These are phyloP conservation scores for Aspergillus egyptiacus DNA, from an alignment of 495 filamentous ascomycete genomes.

Conservation along the genomic window DNA sequence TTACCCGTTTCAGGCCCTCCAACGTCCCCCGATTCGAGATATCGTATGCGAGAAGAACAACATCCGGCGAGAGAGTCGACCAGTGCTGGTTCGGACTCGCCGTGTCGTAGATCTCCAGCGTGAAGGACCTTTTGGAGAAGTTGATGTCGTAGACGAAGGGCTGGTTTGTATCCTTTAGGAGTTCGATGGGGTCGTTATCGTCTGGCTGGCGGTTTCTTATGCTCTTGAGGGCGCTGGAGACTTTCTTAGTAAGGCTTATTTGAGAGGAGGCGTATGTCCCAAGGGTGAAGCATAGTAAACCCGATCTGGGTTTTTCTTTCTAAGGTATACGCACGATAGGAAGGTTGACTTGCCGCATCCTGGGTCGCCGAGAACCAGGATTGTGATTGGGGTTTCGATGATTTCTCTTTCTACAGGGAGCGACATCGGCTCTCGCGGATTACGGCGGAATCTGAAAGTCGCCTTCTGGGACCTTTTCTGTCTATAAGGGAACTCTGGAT, in stretches of 20 bases:
- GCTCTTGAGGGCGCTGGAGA: slow-evolving; percentile 25
- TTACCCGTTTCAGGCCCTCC: slow-evolving; percentile 54
- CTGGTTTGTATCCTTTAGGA: slow-evolving; percentile 70
- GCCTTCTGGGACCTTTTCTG: too few species aligned
- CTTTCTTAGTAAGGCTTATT: not conserved
- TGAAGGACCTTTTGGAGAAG: slow-evolving; percentile 59
- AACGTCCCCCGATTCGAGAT: slow-evolving; percentile 63
- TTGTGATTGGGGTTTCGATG: slow-evolving; percentile 45
- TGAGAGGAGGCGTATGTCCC: too few species aligned
- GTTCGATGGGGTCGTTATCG: slow-evolving; percentile 16
- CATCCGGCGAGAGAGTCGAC: slow-evolving; percentile 62
- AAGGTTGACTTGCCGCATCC: slow-evolving; percentile 84
- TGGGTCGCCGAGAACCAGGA: slow-evolving; percentile 75
- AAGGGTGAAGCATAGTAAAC: not conserved
- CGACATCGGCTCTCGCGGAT: slow-evolving; percentile 4
- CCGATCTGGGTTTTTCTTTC: not conserved
- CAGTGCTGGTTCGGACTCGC: slow-evolving; percentile 64
- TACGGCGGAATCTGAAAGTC: too few species aligned
- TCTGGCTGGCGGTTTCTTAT: slow-evolving; percentile 9
- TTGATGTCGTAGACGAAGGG: slow-evolving; percentile 77
- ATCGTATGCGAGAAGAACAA: slow-evolving; percentile 77
- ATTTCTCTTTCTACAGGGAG: slow-evolving; percentile 11
- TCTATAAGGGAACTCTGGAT: too few species aligned
- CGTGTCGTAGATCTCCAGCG: slow-evolving; percentile 76
- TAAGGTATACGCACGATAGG: slow-evolving; percentile 61